Evolutionary conservation across 208 protist genomes (phyloP).

Genomic region (Eutreptiella sp.): DNA sequence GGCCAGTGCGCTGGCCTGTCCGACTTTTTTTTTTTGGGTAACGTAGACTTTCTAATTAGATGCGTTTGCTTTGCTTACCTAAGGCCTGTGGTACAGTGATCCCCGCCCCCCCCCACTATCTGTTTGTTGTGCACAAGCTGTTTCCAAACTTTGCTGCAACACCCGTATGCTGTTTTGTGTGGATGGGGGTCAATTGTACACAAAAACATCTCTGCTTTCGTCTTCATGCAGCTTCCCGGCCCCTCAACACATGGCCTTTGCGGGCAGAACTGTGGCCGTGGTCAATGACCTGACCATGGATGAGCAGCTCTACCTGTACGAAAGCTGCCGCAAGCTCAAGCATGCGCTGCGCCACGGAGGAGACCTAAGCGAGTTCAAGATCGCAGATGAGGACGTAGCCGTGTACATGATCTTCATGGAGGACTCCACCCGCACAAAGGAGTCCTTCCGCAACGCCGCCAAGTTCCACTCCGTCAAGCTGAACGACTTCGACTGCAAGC

Average conservation of each 20-base stretch:
- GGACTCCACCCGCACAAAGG: constrained; percentile 20
- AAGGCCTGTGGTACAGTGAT: too few relatives aligned
- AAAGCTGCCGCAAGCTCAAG: constrained; percentile 1
- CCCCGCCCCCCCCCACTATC: too few relatives aligned
- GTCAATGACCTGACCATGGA: constrained; percentile 18
- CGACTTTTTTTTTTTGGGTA: too few relatives aligned
- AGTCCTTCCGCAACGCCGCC: constrained; percentile 21
- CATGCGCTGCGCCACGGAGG: constrained; percentile 5
- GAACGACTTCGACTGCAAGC: constrained; percentile 10
- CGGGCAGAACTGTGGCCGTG: constrained; percentile 8
- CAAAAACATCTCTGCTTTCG: too few relatives aligned
- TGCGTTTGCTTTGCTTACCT: too few relatives aligned
- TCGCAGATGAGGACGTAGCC: not conserved
- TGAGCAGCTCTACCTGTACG: constrained; percentile 16
- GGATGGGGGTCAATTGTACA: too few relatives aligned
- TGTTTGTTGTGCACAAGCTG: too few relatives aligned
- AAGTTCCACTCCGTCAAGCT: constrained; percentile 14
- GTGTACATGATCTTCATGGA: constrained; percentile 25
- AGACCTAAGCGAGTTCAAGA: not conserved
- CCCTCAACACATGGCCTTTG: constrained; percentile 7
- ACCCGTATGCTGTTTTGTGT: too few relatives aligned
- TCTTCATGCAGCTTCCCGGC: too few relatives aligned
- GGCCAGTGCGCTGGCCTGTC: too few relatives aligned
- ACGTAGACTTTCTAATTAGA: too few relatives aligned
- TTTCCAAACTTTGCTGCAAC: too few relatives aligned